These are phyloP conservation scores for Allantophomopsis cytisporea DNA, from an alignment of 2,329 filamentous ascomycete species.

Conservation along the genomic window DNA sequence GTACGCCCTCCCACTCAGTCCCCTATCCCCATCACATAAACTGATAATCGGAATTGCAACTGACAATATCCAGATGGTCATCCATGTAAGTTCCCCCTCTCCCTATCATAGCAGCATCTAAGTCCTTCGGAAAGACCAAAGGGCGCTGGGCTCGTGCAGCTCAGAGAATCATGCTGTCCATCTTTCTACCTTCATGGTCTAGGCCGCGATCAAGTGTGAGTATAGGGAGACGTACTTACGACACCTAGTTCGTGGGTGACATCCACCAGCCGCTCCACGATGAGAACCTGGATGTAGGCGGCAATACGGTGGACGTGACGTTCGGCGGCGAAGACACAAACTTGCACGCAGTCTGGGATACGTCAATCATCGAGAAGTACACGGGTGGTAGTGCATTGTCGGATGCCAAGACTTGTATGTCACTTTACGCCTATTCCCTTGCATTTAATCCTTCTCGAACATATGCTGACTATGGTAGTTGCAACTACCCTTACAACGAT, in stretches of 20 bases:
- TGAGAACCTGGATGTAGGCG: constrained; percentile 49
- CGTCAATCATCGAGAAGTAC: constrained; percentile 50
- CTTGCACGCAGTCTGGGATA: constrained; percentile 62
- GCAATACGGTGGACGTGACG: constrained; percentile 52
- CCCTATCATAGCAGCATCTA: too few species aligned
- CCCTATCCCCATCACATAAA: constrained; percentile 17
- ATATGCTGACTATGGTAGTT: constrained; percentile 22
- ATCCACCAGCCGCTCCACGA: constrained; percentile 57
- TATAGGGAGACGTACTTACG: too few species aligned
- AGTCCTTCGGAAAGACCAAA: too few species aligned
- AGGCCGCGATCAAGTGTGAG: too few species aligned
- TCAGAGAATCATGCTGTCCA: too few species aligned
- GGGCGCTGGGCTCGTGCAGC: too few species aligned
- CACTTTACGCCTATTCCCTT: too few species aligned
- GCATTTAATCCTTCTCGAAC: too few species aligned
- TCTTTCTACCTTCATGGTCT: too few species aligned
- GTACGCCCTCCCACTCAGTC: constrained; percentile 4
- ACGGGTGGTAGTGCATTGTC: constrained; percentile 37
- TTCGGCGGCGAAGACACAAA: constrained; percentile 43
- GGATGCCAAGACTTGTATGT: constrained; percentile 24
- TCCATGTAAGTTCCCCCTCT: too few species aligned
- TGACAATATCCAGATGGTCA: too few species aligned
- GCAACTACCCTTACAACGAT: constrained; percentile 38
- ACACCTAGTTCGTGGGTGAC: constrained; percentile 31
- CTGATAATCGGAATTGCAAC: too few species aligned